Base-by-base conservation (phyloP, 768 basidiomycete species). In the Podaxis carcinomalis region DNA sequence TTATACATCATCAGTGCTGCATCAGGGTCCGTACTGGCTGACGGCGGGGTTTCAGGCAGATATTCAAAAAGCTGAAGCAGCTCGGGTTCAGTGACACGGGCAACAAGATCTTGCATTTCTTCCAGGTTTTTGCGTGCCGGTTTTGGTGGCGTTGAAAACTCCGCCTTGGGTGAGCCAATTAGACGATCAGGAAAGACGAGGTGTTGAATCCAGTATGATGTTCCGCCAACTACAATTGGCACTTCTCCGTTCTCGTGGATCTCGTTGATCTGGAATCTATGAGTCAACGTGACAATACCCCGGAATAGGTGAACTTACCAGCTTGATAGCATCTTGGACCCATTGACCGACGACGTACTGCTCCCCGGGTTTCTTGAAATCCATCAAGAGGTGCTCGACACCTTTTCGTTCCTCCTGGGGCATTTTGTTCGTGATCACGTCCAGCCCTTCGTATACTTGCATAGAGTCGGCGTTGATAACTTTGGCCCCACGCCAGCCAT, bases 181-280 rank as follows among this genome's bases (percentile, higher is more conserved):
- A 95, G 77, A 23, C 90, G 83, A 68, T 88, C 85, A 0, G 95
- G 92, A 68, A 98, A 98, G 11, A 98, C 77, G 40, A 97, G 85
- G 70, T 99, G 93, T 68, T 99, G 96, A 25, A 96, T 91, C 89
- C 95, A 99, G 70, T 99, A 99, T 3, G 93, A 86, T 1, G 97
- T 98, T 4, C 97, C 97, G 2, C 97, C 97, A 50, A 96, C 95
- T 5, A 96, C 78, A 59, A 99, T 91, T 0, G 97, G 96, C 5
- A 98, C 72, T 61, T 88, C 75, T 2, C 80, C 72, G 61, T 80
- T 76, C 40, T 66, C 63, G 67, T 93, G 85, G 7, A 89, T 87
- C 59, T 90, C 86, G 53, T 87, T 80, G 47, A 95, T 92, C 93
- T 94, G 69, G 23, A 25, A n/a, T 21, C 16, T 27, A 25, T 14